A percentile compares a stretch with the other conserved stretches of the same genome.
Conservation (phyloP, 768 basidiomycete species). For the Rhizopogon salebrosus region DNA sequence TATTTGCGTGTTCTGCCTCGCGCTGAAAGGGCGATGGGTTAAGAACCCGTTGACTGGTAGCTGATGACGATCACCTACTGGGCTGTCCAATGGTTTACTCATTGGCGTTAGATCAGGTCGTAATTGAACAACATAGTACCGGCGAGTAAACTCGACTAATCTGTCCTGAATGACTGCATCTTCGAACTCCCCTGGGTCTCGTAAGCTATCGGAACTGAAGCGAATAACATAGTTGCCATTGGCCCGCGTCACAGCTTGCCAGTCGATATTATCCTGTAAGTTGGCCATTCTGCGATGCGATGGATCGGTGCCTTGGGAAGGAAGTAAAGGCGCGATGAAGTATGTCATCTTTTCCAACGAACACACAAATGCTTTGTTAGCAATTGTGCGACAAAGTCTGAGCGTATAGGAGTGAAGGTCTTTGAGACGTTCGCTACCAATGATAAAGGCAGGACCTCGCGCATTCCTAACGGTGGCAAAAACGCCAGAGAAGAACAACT, state of each 20-base stretch:
- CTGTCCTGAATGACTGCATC: slow-evolving; percentile 76
- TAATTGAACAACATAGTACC: slow-evolving; percentile 54
- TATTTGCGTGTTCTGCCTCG: slow-evolving; percentile 52
- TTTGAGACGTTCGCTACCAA: slow-evolving; percentile 42
- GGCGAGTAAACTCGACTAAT: slow-evolving; percentile 67
- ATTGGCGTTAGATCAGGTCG: slow-evolving; percentile 68
- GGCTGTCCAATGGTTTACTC: slow-evolving; percentile 61
- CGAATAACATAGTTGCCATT: slow-evolving; percentile 47
- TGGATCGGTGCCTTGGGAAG: slow-evolving; percentile 19
- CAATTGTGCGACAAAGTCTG: slow-evolving; percentile 53
- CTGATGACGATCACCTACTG: slow-evolving; percentile 38
- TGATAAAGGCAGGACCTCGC: slow-evolving; percentile 43
- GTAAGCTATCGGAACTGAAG: slow-evolving; percentile 36
- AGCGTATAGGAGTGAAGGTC: slow-evolving; percentile 58
- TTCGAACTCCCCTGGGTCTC: slow-evolving; percentile 32
- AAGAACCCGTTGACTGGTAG: background rate
- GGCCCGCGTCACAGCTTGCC: slow-evolving; percentile 54
- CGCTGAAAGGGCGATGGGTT: slow-evolving; percentile 37
- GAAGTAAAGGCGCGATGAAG: slow-evolving; percentile 58
- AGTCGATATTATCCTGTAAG: slow-evolving; percentile 48
- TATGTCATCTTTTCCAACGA: slow-evolving; percentile 50
- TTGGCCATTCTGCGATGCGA: slow-evolving; percentile 5
- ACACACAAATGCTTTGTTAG: slow-evolving; percentile 68
- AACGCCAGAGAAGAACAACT: slow-evolving; percentile 53
- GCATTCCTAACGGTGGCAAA: slow-evolving; percentile 38